A percentile compares a stretch with the other conserved stretches of the same genome.
Evolutionary conservation across 768 basidiomycete genomes (phyloP).

Genomic region (Pluteus cervinus): DNA sequence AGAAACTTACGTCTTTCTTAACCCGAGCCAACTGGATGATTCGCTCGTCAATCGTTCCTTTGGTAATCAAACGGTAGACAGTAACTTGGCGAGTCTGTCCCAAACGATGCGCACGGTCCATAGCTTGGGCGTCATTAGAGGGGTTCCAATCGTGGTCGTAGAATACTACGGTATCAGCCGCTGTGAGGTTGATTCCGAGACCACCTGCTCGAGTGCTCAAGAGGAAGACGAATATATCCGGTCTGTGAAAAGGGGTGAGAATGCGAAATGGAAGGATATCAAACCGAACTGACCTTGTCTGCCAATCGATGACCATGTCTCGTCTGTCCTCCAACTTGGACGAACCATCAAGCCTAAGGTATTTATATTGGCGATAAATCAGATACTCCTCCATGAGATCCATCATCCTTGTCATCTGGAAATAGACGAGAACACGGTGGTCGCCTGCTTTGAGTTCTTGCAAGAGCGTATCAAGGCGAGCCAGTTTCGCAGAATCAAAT

Average conservation of each 20-base stretch:
- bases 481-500: conserved; percentile 94
- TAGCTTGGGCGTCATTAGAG: conserved; percentile 95
- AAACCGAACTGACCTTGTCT: conserved; percentile 65
- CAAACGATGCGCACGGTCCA: conserved; percentile 96
- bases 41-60: conserved; percentile 93
- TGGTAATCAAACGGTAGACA: conserved; percentile 91
- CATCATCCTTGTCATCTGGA: conserved; percentile 99
- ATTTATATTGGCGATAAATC: conserved; percentile 94
- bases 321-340: conserved; percentile 93
- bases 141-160: conserved; percentile 97
- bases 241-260: conserved; percentile 32
- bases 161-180: conserved; percentile 93
- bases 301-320: conserved; percentile 99
- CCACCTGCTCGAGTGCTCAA: conserved; percentile 95
- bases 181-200: conserved; percentile 92
- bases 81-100: conserved; percentile 97
- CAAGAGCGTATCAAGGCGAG: conserved; percentile 81
- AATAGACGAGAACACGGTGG: conserved; percentile 93
- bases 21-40: conserved; percentile 94
- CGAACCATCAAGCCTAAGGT: conserved; percentile 86
- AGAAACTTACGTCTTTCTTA: conserved; percentile 81
- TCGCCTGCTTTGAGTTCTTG: conserved; percentile 90
- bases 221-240: conserved; percentile 85
- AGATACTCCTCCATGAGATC: conserved; percentile 98
- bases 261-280: background rate